Conservation (phyloP, 2,329 filamentous ascomycete genomes). For the Juglanconis oblonga region DNA sequence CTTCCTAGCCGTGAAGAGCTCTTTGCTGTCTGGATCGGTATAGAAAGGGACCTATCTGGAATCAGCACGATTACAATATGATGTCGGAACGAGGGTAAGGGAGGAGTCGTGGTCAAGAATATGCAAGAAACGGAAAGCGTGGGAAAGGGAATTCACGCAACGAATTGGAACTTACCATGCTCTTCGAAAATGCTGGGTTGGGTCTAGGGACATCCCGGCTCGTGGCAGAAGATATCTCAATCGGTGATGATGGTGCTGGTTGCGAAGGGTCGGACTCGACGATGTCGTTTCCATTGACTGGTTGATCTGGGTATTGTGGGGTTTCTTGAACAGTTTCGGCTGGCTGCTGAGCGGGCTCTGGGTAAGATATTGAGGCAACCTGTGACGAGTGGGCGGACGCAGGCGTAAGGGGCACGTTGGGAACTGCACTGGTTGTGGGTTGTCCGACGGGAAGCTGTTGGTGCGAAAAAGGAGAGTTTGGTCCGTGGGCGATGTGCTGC, state of each 20-base stretch:
- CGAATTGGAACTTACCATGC: neutral
- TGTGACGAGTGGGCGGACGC: conserved; percentile 50
- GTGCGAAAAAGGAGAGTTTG: conserved; percentile 22
- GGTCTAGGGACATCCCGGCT: neutral
- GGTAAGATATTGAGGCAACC: conserved; percentile 35
- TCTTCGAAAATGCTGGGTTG: conserved; percentile 7
- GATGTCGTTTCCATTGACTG: neutral
- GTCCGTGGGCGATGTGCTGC: neutral
- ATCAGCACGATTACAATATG: neutral
- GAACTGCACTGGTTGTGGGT: conserved; percentile 37
- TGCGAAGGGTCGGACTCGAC: conserved; percentile 23
- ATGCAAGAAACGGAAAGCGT: neutral
- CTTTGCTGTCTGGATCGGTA: conserved; percentile 9
- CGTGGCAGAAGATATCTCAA: conserved; percentile 22
- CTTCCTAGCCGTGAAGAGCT: neutral
- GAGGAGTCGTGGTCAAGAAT: neutral
- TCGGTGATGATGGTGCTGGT: conserved; percentile 30
- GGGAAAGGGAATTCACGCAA: neutral
- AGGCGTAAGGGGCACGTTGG: conserved; percentile 45
- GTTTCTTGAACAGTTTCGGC: neutral
- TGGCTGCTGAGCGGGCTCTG: conserved; percentile 19
- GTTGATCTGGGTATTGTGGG: neutral
- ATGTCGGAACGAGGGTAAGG: neutral
- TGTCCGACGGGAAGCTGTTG: conserved; percentile 37
- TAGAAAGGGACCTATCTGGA: conserved; percentile 9